These are phyloP conservation scores for Phlebiopsis flavidoalba DNA, from an alignment of 768 basidiomycete genomes.

Conservation along the genomic window DNA sequence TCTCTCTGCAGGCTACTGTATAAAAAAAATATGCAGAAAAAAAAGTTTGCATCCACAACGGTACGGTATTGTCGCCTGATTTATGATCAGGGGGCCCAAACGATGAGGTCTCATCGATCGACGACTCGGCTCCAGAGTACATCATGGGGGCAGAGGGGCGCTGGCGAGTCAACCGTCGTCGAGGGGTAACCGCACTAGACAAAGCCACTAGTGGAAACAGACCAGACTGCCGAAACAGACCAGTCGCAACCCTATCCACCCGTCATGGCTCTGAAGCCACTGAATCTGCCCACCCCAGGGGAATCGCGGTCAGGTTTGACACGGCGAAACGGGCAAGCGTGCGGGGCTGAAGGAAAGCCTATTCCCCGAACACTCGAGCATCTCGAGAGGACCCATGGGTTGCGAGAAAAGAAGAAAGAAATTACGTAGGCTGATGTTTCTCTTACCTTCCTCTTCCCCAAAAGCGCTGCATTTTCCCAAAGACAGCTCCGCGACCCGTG, in stretches of 20 bases:
- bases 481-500: not conserved
- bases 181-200: too few relatives aligned
- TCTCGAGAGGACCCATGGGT: not conserved
- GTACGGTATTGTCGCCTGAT: too few relatives aligned
- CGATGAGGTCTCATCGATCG: too few relatives aligned
- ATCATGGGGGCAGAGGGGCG: not conserved
- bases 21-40: too few relatives aligned
- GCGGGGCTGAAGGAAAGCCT: not conserved
- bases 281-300: not conserved
- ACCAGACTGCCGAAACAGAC: not conserved
- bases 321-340: not conserved
- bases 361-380: slow-evolving; percentile 3
- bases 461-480: slow-evolving; percentile 12
- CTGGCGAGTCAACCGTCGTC: not conserved
- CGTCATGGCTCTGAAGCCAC: not conserved
- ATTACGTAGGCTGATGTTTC: slow-evolving; percentile 9
- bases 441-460: slow-evolving; percentile 11
- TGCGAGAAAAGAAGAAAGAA: slow-evolving; percentile 9
- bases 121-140: not conserved
- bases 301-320: not conserved
- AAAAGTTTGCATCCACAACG: too few relatives aligned
- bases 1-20: too few relatives aligned
- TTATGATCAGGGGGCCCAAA: too few relatives aligned
- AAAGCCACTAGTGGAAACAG: slow-evolving; percentile 1
- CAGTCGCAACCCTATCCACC: not conserved